Evolutionary conservation across 768 basidiomycete genomes (phyloP).

Genomic region (Auricularia sp.): DNA sequence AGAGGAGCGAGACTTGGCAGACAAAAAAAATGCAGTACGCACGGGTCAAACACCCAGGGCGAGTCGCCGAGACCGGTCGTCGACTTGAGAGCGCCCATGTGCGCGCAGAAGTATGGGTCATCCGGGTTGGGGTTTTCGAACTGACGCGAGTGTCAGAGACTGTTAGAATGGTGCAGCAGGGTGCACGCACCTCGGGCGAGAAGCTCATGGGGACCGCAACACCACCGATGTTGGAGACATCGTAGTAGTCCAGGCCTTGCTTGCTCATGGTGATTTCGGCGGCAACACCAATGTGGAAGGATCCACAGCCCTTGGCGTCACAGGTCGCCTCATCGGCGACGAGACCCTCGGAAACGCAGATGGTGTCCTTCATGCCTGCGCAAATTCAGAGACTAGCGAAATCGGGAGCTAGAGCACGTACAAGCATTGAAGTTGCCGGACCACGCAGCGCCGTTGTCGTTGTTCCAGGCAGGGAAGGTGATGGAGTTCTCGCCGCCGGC

Average conservation of each 20-base stretch:
- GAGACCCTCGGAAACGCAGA: not conserved
- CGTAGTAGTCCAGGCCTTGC: conserved; percentile 5
- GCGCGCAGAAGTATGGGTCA: conserved; percentile 6
- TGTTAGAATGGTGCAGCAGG: too few relatives aligned
- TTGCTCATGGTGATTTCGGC: conserved; percentile 5
- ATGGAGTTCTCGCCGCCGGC: conserved; percentile 3
- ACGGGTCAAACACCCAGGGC: conserved; percentile 1
- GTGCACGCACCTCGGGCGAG: not conserved
- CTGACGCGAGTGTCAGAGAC: too few relatives aligned
- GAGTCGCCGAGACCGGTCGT: not conserved
- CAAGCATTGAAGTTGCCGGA: conserved; percentile 7
- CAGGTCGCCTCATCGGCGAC: conserved; percentile 3
- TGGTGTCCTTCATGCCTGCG: conserved; percentile 1
- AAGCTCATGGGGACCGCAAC: conserved; percentile 6
- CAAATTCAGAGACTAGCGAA: too few relatives aligned
- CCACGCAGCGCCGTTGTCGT: conserved; percentile 5
- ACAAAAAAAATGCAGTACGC: not conserved
- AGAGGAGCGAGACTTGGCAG: not conserved
- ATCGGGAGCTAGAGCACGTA: too few relatives aligned
- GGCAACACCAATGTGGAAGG: not conserved
- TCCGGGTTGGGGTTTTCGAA: not conserved
- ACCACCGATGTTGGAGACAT: conserved; percentile 8
- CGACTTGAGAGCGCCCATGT: not conserved
- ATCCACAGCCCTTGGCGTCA: conserved; percentile 5
- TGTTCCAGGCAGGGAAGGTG: conserved; percentile 2